Percentiles rank a stretch among this genome's conserved stretches.
Conservation (phyloP, 805 yeast species). For the Metschnikowia bowlesiae region DNA sequence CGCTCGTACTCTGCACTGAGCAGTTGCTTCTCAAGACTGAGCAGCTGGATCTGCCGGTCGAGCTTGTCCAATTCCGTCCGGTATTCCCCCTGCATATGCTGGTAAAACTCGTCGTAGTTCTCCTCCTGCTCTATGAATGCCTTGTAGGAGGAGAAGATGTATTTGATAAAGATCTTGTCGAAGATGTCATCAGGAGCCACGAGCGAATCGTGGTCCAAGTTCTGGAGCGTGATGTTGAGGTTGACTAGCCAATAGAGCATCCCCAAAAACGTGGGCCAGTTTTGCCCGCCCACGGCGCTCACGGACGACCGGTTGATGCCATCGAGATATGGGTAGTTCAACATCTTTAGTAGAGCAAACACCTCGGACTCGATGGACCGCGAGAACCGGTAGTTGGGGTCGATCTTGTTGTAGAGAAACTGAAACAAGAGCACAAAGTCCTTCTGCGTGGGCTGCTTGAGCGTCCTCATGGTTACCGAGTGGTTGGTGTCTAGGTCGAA, state of each 20-base stretch:
- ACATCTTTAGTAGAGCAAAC: conserved; percentile 55
- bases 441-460: conserved; percentile 79
- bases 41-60: conserved; percentile 39
- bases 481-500: conserved; percentile 76
- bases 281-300: conserved; percentile 85
- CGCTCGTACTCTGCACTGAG: conserved; percentile 38
- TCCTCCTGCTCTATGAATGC: conserved; percentile 62
- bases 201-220: conserved; percentile 24
- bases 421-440: conserved; percentile 76
- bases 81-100: conserved; percentile 55
- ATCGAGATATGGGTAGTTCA: conserved; percentile 78
- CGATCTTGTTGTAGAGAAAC: conserved; percentile 71
- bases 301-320: conserved; percentile 79
- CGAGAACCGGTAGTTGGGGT: conserved; percentile 70
- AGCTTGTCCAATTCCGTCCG: conserved; percentile 48
- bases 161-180: conserved; percentile 52
- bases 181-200: conserved; percentile 41
- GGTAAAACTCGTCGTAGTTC: conserved; percentile 51
- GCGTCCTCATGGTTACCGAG: conserved; percentile 57
- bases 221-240: conserved; percentile 36
- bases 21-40: conserved; percentile 38
- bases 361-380: conserved; percentile 74
- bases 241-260: conserved; percentile 79
- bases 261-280: conserved; percentile 81
- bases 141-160: conserved; percentile 62